Conservation (phyloP, 2,329 filamentous ascomycete genomes). For the Pseudophaeomoniella oleicola region DNA sequence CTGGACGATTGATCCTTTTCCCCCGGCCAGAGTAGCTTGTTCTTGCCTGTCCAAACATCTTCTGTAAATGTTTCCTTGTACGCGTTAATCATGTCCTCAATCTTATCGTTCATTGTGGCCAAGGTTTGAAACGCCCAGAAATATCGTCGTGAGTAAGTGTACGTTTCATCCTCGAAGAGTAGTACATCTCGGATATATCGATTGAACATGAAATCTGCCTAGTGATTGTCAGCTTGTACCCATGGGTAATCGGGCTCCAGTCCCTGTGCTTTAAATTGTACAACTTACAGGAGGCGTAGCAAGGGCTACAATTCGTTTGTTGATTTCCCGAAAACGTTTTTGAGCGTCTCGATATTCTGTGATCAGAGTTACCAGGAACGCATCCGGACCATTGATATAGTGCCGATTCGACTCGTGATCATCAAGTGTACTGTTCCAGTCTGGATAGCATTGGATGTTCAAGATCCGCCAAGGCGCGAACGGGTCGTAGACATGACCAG, state of each 20-base stretch:
- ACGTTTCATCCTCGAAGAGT: constrained; percentile 11
- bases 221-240: not conserved
- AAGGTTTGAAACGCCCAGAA: constrained; percentile 15
- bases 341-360: constrained; percentile 47
- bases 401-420: constrained; percentile 40
- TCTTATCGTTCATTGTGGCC: constrained; percentile 13
- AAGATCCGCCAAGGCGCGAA: constrained; percentile 48
- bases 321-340: constrained; percentile 42
- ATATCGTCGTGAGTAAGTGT: constrained; percentile 13
- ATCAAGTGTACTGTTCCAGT: constrained; percentile 42
- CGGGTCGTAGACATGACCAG: constrained; percentile 42
- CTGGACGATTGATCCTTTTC: constrained; percentile 10
- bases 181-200: constrained; percentile 10
- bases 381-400: constrained; percentile 46
- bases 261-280: no score
- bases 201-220: constrained; percentile 13
- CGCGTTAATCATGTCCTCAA: constrained; percentile 12
- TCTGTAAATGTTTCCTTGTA: constrained; percentile 13
- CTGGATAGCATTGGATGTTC: constrained; percentile 44
- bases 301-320: constrained; percentile 41
- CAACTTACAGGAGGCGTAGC: constrained; percentile 41
- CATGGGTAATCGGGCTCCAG: no score
- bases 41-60: constrained; percentile 12
- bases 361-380: constrained; percentile 44
- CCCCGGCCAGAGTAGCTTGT: constrained; percentile 13